Percentiles rank a stretch among this genome's conserved stretches.
phyloP scores from a whole-genome alignment of 345 rosid species.

The Populus davidiana region DNA sequence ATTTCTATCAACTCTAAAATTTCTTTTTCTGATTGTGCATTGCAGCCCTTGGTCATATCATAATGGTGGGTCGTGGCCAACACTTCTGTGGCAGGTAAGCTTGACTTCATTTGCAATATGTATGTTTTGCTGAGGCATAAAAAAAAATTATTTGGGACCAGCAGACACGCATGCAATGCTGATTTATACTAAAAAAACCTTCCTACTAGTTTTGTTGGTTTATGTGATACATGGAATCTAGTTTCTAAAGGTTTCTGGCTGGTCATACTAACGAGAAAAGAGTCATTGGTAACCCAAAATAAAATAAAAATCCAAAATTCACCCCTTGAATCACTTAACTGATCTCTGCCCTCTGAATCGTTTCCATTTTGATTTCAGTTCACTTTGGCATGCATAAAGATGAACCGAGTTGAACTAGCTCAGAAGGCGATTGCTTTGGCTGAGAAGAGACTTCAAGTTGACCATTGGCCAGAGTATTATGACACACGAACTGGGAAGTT shows the following conservation, averaged over 20 bases:
- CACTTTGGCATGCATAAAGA: conserved; percentile 95
- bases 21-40: conserved; percentile 12
- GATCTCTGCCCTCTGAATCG: background rate
- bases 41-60: conserved; percentile 98
- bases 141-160: background rate
- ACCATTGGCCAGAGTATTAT: conserved; percentile 92
- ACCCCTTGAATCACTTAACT: background rate
- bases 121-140: background rate
- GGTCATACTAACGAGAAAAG: background rate
- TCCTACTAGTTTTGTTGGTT: background rate
- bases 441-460: conserved; percentile 68
- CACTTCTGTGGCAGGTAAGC: conserved; percentile 96
- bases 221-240: background rate
- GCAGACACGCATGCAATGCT: background rate
- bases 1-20: background rate
- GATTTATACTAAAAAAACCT: background rate
- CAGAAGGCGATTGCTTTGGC: conserved; percentile 74
- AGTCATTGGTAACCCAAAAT: background rate
- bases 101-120: background rate
- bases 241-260: background rate
- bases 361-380: conserved; percentile 46
- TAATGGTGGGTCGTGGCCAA: conserved; percentile 97
- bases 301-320: background rate
- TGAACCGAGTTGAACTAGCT: conserved; percentile 74
- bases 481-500: conserved; percentile 84